These are phyloP conservation scores for Asclepias syriaca DNA, from an alignment of 257 asterid species.

Conservation along the genomic window DNA sequence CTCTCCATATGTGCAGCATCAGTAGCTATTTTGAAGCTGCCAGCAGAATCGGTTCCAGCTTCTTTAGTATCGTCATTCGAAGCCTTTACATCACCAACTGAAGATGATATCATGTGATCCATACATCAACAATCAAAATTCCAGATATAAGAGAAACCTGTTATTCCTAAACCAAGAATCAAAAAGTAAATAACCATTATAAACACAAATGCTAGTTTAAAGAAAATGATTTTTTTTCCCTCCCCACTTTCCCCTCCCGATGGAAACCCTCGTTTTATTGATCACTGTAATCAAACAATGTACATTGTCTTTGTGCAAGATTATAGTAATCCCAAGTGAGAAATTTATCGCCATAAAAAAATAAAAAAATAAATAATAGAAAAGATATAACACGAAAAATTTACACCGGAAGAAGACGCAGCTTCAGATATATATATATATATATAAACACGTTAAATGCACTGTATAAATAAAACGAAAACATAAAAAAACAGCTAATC, in stretches of 20 bases:
- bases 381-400: not conserved
- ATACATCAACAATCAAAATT: not conserved
- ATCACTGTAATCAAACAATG: not conserved
- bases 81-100: not conserved
- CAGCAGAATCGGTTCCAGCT: not conserved
- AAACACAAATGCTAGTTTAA: not conserved
- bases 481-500: not conserved
- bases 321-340: not conserved
- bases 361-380: not conserved
- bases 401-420: not conserved
- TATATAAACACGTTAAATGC: no score
- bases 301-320: not conserved
- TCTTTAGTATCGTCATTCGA: slow-evolving; percentile 1
- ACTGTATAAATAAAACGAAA: not conserved
- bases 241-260: not conserved
- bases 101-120: slow-evolving; percentile 13
- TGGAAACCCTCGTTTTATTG: not conserved
- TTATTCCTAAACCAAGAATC: not conserved
- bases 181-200: not conserved
- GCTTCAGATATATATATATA: not conserved
- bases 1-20: not conserved
- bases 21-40: not conserved
- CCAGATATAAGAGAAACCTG: not conserved
- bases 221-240: no score
- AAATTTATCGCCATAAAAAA: not conserved